phyloP scores from a whole-genome alignment of 1,139 yeast species.

The Candida sanyaensis region DNA sequence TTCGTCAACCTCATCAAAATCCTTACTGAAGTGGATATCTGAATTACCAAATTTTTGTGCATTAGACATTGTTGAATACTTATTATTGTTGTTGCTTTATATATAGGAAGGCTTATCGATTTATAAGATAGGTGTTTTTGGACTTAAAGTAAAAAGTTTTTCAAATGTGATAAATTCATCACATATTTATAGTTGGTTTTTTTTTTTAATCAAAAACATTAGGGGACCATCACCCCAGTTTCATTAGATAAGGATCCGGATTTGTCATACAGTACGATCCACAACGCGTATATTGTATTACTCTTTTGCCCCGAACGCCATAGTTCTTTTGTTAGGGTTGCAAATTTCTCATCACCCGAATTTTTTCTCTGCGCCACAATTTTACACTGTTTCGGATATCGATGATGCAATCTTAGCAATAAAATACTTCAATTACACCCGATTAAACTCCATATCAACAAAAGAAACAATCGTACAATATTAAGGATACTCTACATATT shows the following conservation, averaged over 20 bases:
- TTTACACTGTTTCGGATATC: background rate
- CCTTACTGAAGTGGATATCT: slow-evolving; percentile 43
- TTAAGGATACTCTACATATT: background rate
- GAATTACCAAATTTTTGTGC: slow-evolving; percentile 31
- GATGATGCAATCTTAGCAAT: slow-evolving; percentile 4
- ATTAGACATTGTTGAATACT: slow-evolving; percentile 5
- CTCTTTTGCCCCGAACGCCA: background rate
- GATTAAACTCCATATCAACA: background rate
- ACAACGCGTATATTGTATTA: background rate
- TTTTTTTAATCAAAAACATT: no score
- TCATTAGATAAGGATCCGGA: no score
- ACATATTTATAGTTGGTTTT: background rate
- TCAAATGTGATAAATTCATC: background rate
- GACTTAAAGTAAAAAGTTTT: background rate
- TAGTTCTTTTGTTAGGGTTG: slow-evolving; percentile 2
- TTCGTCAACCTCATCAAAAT: slow-evolving; percentile 38
- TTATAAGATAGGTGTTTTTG: background rate
- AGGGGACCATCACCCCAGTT: no score
- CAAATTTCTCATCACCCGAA: background rate
- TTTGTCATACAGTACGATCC: background rate
- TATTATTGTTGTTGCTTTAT: background rate
- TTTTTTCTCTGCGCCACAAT: background rate
- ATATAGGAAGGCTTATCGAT: no score
- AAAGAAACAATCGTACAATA: background rate
- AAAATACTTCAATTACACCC: background rate